These are phyloP conservation scores for Phytophthora chlamydospora DNA, from an alignment of 352 stramenopile species.

Conservation along the genomic window DNA sequence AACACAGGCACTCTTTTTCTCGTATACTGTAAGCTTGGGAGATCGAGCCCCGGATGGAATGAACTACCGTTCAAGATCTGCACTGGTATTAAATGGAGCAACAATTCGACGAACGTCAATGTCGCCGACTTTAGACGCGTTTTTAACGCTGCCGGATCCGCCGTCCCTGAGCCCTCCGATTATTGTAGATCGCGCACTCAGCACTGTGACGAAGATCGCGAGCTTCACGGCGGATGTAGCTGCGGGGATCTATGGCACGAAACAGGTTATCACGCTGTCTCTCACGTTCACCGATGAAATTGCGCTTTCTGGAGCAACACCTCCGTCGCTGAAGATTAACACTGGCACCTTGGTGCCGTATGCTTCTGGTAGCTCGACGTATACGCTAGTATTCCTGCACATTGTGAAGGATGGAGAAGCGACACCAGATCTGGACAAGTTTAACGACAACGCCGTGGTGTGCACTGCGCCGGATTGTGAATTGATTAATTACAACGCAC, in stretches of 20 bases:
- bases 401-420: conserved; percentile 62
- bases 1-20: conserved; percentile 61
- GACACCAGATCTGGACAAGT: conserved; percentile 55
- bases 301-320: conserved; percentile 46
- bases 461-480: conserved; percentile 49
- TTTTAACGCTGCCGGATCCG: conserved; percentile 56
- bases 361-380: conserved; percentile 55
- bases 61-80: conserved; percentile 56
- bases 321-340: conserved; percentile 62
- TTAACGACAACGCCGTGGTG: conserved; percentile 54
- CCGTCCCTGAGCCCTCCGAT: conserved; percentile 52
- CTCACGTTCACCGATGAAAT: conserved; percentile 83
- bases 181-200: conserved; percentile 51
- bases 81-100: conserved; percentile 68
- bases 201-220: conserved; percentile 50
- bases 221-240: conserved; percentile 53
- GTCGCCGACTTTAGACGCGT: conserved; percentile 58
- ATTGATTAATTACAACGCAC: conserved; percentile 79
- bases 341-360: conserved; percentile 64
- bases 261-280: conserved; percentile 74
- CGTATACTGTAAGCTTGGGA: conserved; percentile 67
- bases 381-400: conserved; percentile 69
- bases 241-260: conserved; percentile 65
- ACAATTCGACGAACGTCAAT: conserved; percentile 61
- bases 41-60: conserved; percentile 52